phyloP scores from a whole-genome alignment of 805 yeast species.

The Sungouiella thailandica region DNA sequence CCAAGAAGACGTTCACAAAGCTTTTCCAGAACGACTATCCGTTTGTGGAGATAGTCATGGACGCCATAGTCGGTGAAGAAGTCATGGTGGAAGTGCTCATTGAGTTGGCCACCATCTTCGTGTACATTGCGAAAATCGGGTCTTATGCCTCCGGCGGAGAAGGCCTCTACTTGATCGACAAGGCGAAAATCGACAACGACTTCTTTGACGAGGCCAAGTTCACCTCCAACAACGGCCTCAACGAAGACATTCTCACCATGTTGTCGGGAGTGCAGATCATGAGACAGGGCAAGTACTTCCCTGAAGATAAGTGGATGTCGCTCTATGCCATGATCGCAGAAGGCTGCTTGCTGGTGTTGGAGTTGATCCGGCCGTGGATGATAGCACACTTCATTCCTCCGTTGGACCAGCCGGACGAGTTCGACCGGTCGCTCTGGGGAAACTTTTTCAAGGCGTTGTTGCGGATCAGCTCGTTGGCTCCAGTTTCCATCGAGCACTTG shows the following conservation, averaged over 20 bases:
- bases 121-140: conserved; percentile 50
- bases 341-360: conserved; percentile 50
- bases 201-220: conserved; percentile 38
- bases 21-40: conserved; percentile 70
- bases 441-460: conserved; percentile 55
- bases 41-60: conserved; percentile 59
- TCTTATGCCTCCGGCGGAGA: conserved; percentile 34
- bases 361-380: conserved; percentile 48
- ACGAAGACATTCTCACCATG: conserved; percentile 38
- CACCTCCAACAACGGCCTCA: conserved; percentile 38
- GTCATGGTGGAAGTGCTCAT: conserved; percentile 64
- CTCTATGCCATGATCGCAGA: conserved; percentile 54
- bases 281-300: conserved; percentile 55
- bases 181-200: conserved; percentile 26
- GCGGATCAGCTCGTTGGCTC: conserved; percentile 58
- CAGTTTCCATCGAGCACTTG: conserved; percentile 64
- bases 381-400: conserved; percentile 48
- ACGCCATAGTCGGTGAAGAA: conserved; percentile 68
- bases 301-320: conserved; percentile 70
- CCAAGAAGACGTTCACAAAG: conserved; percentile 60
- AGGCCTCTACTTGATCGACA: conserved; percentile 40
- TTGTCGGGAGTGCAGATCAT: conserved; percentile 48
- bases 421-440: conserved; percentile 65
- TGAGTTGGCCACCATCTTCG: conserved; percentile 62
- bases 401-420: conserved; percentile 43